Conservation (phyloP, 257 asterid genomes). For the Eucommia ulmoides region DNA sequence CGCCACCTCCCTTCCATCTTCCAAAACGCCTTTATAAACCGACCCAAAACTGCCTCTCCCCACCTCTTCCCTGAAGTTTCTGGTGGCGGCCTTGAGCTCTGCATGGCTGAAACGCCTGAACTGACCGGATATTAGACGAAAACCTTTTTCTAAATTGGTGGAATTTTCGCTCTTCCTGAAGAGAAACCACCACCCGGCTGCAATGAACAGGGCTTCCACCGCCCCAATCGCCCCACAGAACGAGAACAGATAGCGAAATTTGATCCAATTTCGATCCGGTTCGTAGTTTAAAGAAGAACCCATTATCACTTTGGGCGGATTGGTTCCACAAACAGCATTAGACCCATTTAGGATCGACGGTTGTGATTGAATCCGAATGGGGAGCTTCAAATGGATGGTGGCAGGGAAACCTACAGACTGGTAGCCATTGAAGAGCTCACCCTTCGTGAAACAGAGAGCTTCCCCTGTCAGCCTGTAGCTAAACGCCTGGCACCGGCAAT, state of each 20-base stretch:
- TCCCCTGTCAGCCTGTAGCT: neutral
- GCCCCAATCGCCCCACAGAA: conserved; percentile 3
- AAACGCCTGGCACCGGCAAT: neutral
- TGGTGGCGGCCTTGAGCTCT: conserved; percentile 10
- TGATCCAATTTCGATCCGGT: neutral
- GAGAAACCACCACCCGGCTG: conserved; percentile 7
- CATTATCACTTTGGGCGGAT: neutral
- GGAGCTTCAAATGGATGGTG: conserved; percentile 5
- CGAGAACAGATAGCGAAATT: neutral
- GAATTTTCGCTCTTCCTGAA: conserved; percentile 1
- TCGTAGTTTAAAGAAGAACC: neutral
- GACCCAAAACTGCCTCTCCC: conserved; percentile 8
- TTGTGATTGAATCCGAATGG: conserved; percentile 2
- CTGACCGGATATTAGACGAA: conserved; percentile 2
- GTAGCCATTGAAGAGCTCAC: conserved; percentile 3
- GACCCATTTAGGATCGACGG: conserved; percentile 1
- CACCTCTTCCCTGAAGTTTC: conserved; percentile 12
- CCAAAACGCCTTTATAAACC: conserved; percentile 9
- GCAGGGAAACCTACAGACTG: conserved; percentile 1
- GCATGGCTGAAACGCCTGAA: conserved; percentile 8
- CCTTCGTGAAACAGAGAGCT: conserved; percentile 1
- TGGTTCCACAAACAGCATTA: neutral
- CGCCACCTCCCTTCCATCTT: conserved; percentile 6
- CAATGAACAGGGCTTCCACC: conserved; percentile 1
- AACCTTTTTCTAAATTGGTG: neutral